Evolutionary conservation across 106 monocot genomes (phyloP).

Genomic region (Allium sativum): DNA sequence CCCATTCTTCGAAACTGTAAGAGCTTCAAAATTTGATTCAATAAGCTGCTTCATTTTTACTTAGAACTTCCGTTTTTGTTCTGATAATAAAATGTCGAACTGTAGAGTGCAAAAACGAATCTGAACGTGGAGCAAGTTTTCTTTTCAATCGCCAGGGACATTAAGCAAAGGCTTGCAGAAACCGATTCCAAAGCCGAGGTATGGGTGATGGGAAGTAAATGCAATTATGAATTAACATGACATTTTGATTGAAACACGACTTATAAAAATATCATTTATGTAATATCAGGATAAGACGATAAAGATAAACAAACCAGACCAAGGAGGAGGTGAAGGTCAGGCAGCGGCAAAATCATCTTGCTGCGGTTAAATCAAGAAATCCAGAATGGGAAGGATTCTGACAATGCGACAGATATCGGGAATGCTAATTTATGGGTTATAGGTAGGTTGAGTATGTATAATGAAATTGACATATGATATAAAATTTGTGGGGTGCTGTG

Average conservation of each 20-base stretch:
- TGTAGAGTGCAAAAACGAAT: conserved; percentile 70
- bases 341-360: conserved; percentile 51
- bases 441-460: neutral
- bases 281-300: conserved; percentile 53
- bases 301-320: conserved; percentile 60
- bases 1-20: conserved; percentile 61
- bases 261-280: neutral
- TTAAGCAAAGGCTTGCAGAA: conserved; percentile 66
- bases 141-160: conserved; percentile 73
- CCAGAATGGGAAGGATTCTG: neutral
- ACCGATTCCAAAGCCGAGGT: conserved; percentile 51
- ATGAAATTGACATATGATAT: conserved; percentile 1
- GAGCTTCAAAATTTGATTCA: neutral
- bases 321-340: conserved; percentile 31
- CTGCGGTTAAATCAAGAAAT: conserved; percentile 32
- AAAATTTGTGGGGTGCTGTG: conserved; percentile 3
- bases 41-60: neutral
- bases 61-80: neutral
- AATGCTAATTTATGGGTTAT: neutral
- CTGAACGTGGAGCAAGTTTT: conserved; percentile 68
- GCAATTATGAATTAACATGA: neutral
- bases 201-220: neutral
- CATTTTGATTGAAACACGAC: neutral
- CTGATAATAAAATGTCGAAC: neutral
- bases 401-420: conserved; percentile 5